Percentiles rank a stretch among this genome's conserved stretches.
phyloP scores from a whole-genome alignment of 495 filamentous ascomycete genomes.

The Tuber melanosporum region DNA sequence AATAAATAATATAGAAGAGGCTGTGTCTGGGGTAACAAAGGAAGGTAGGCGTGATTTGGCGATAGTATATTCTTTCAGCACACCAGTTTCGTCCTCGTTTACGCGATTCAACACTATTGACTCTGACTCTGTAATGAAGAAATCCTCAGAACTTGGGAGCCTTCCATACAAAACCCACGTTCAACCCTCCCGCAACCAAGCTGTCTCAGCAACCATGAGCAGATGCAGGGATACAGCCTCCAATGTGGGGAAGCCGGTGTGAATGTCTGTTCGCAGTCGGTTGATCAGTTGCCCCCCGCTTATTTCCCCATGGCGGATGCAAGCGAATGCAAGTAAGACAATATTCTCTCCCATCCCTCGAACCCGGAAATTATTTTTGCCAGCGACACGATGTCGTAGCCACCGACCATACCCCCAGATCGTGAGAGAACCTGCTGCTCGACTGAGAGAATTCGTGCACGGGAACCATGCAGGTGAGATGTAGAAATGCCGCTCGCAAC shows the following conservation, averaged over 20 bases:
- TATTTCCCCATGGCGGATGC: conserved; percentile 43
- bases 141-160: conserved; percentile 65
- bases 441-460: conserved; percentile 73
- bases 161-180: conserved; percentile 87
- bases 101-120: conserved; percentile 43
- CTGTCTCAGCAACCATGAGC: conserved; percentile 69
- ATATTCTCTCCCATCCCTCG: conserved; percentile 68
- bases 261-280: conserved; percentile 61
- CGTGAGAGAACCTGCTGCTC: conserved; percentile 64
- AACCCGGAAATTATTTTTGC: conserved; percentile 79
- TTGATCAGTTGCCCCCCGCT: conserved; percentile 69
- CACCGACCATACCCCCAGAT: conserved; percentile 62
- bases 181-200: conserved; percentile 83
- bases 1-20: conserved; percentile 80
- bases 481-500: conserved; percentile 74
- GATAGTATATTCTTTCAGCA: conserved; percentile 51
- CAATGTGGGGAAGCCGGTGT: conserved; percentile 85
- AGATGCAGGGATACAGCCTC: conserved; percentile 65
- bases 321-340: conserved; percentile 82
- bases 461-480: conserved; percentile 70
- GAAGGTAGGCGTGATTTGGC: conserved; percentile 58
- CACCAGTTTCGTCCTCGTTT: conserved; percentile 44
- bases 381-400: conserved; percentile 84
- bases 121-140: conserved; percentile 58
- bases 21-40: conserved; percentile 69